Base-by-base conservation (phyloP, 306 rosid genomes). In the Rosa lucieae region DNA sequence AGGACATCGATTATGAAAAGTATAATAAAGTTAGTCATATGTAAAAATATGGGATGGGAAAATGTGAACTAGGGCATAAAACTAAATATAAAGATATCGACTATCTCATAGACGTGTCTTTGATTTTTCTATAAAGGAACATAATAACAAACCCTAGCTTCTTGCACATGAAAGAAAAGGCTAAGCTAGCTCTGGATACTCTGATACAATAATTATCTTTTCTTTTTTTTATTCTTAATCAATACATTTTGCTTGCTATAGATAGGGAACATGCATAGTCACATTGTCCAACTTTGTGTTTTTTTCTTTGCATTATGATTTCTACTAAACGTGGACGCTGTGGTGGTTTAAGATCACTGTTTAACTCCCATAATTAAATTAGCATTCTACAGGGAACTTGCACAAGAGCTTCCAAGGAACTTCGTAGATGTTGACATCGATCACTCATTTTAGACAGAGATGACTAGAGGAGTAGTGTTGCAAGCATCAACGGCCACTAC, bases 401-500 rank as follows among this genome's bases (percentile, higher is more conserved):
- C 6, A 49, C 55, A 53, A 65, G 51, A 75, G 65, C 43, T 75
- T 82, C 80, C 32, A 32, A 58, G 42, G 52, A 72, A 44, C 26
- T 42, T 79, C 35, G 32, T 59, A 53, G 73, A 71, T 61, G 70
- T 42, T 74, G 55, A 61, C 20, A 10, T 32, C 5, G 59, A 46
- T 13, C 61, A 20, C 14, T 46, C 77, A 21, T 58, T 58, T 74
- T 55, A 58, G 23, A 58, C 20, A 47, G 26, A 5, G 56, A 42
- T 44, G 44, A 12, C 37, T 1, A 5, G 8, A 23, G 67, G 67
- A 62, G 40, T 37, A 76, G 83, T 63, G 80, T 75, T 75, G 59
- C 21, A 39, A 69, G 82, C 86, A 76, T 83, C 82, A 82, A 71
- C 59, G 82, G 83, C 46, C 81, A 76, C 80, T 76, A 71, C 43